Percentiles rank a stretch among this genome's conserved stretches.
Evolutionary conservation across 495 filamentous ascomycete genomes (phyloP).

Genomic region (Penicillium simplicissimum): DNA sequence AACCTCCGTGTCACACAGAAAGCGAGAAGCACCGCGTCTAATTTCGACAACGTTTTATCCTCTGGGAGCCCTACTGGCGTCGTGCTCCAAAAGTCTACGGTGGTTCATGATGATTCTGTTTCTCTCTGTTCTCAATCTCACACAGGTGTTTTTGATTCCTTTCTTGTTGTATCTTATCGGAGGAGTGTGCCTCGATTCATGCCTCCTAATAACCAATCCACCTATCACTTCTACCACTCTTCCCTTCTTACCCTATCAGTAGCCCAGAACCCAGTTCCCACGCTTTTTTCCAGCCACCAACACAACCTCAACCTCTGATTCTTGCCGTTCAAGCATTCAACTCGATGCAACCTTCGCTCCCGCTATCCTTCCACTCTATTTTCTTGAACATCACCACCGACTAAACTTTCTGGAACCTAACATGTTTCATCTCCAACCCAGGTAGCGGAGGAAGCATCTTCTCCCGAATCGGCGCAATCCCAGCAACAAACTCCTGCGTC

Average conservation of each 20-base stretch:
- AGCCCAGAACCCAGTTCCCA: slow-evolving; percentile 11
- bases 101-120: slow-evolving; percentile 37
- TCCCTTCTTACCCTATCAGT: slow-evolving; percentile 13
- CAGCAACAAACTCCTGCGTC: slow-evolving; percentile 45
- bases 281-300: not conserved
- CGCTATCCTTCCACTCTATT: not conserved
- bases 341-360: not conserved
- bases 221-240: slow-evolving; percentile 13
- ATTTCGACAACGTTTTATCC: slow-evolving; percentile 10
- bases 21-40: slow-evolving; percentile 77
- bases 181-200: slow-evolving; percentile 34
- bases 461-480: slow-evolving; percentile 40
- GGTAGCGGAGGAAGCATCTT: slow-evolving; percentile 36
- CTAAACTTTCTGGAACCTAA: slow-evolving; percentile 39
- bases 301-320: slow-evolving; percentile 3
- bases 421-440: slow-evolving; percentile 47
- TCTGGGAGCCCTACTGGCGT: slow-evolving; percentile 17
- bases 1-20: slow-evolving; percentile 52
- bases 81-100: slow-evolving; percentile 35
- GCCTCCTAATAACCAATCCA: slow-evolving; percentile 31
- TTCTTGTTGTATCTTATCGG: slow-evolving; percentile 48
- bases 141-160: slow-evolving; percentile 22
- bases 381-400: not conserved
- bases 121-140: slow-evolving; percentile 20
- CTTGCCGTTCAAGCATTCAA: not conserved